phyloP scores from a whole-genome alignment of 2,329 filamentous ascomycete genomes.

The Fusarium setosum region DNA sequence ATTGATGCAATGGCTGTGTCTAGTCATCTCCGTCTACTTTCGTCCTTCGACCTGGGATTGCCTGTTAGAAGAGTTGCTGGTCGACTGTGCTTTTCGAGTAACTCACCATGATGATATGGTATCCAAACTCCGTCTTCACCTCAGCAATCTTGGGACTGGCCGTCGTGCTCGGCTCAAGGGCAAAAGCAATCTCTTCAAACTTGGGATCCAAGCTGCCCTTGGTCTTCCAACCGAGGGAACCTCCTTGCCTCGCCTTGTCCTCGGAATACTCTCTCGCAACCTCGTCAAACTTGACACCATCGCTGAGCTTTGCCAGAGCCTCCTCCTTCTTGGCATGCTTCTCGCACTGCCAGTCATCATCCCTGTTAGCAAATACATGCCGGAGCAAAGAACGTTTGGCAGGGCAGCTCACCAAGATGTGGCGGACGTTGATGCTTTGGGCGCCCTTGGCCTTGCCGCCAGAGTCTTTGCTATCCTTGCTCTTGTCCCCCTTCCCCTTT shows the following conservation, averaged over 20 bases:
- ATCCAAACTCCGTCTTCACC: constrained; percentile 80
- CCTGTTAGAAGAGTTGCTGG: constrained; percentile 6
- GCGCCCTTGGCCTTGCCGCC: constrained; percentile 64
- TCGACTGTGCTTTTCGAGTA: neutral
- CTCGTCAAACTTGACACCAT: constrained; percentile 78
- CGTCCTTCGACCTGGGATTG: constrained; percentile 52
- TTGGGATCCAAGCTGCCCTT: constrained; percentile 74
- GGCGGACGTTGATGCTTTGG: constrained; percentile 78
- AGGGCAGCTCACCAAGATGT: constrained; percentile 67
- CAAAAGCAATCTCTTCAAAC: constrained; percentile 80
- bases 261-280: constrained; percentile 79
- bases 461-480: constrained; percentile 44
- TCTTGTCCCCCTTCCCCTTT: constrained; percentile 37
- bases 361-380: constrained; percentile 11
- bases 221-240: constrained; percentile 78
- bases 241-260: constrained; percentile 80
- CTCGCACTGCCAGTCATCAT: constrained; percentile 66
- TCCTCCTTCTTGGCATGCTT: constrained; percentile 85
- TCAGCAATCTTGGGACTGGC: constrained; percentile 73
- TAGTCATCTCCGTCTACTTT: constrained; percentile 43
- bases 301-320: constrained; percentile 74
- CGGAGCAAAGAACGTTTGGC: constrained; percentile 14
- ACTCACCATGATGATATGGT: constrained; percentile 82
- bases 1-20: neutral
- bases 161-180: constrained; percentile 73